Base-by-base conservation (phyloP, 768 basidiomycete genomes). In the Tricholomella constricta region DNA sequence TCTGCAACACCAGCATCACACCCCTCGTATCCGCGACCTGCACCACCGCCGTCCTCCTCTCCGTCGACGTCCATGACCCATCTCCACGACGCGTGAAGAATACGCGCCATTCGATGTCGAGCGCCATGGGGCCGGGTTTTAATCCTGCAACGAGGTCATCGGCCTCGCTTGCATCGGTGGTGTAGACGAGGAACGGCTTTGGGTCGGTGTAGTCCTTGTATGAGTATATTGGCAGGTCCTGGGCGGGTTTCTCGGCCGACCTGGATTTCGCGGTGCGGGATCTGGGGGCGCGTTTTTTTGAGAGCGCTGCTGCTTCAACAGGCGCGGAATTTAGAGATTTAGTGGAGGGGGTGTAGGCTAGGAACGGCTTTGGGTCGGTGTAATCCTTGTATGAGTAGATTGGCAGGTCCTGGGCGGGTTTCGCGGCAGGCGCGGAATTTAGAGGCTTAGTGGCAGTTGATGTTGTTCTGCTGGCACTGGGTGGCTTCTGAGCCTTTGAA, bases 21-120 rank as follows among this genome's bases (percentile, higher is more conserved):
- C 69, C 69, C 6, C 49, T 46, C 8, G 57, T 38, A 61, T 72
- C 70, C 12, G 66, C 65, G 17, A 73, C 41, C 53, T 73, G 72
- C 25, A 72, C 62, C 17, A 72, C 63, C 1, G 72, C 69, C 25
- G 60, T 61, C 37, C 60, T 57, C 9, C 66, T 52, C 32, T 69
- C 65, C 11, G 32, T 20, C 31, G 37, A 20, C 11, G 45, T 45
- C 1, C 45, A 19, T n/a, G 45, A 20, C 7, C 43, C 38, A 9
- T 45, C 55, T 25, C 7, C 26, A 4, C 48, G 35, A 14, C 53
- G 48, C 6, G 48, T 51, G 15, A 50, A 62, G 17, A 64, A 45
- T 32, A 67, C 66, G 23, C 65, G 62, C 71, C 71, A 72, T 52
- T 72, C 71, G 40, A 70, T 60, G 51, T 72, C 71, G 29, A 71